Base-by-base conservation (phyloP, 106 monocot species). In the Allium cepa region DNA sequence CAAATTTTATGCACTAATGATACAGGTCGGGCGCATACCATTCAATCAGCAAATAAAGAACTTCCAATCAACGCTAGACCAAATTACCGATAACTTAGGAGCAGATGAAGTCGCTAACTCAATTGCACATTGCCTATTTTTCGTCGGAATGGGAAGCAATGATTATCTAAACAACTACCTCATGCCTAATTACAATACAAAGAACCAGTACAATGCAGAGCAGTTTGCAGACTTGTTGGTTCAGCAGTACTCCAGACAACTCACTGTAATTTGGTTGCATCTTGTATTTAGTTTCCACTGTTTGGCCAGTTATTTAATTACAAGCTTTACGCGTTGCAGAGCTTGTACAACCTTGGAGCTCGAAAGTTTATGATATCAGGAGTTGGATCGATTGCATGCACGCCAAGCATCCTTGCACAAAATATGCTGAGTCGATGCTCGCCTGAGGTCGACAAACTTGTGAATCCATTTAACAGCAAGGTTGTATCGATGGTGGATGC, bases 151-250 rank as follows among this genome's bases (percentile, higher is more conserved):
- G 83, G 95, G 95, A 8, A 91, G 91, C 85, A 96, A 96, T 50
- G 95, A 91, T 79, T 91, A 88, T 78, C 83, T 91, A 18, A 96
- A 96, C 81, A 91, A 96, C 85, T 96, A 96, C 66, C 88, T 96
- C 50, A 56, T 84, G 74, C 91, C 95, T 17, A 84, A 88, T 76
- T 91, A 88, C 69, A 57, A 79, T 79, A 86, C 91, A 48, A 73
- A 85, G 51, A 81, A 65, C 56, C 74, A 79, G 66, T 96, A 86
- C 86, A 75, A 83, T 27, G 64, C 72, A 17, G 71, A 75, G 17
- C 88, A 88, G 81, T 96, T 69, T 56, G 68, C 91, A 26, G 81
- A 83, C 9, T 81, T 96, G 60, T 69, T 91, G 16, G 78, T 86
- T 55, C 79, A 75, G 45, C 81, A 86, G 60, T 86, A 78, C 73